Base-by-base conservation (phyloP, 148 eudicot genomes). In the Salicornia ramosissima region DNA sequence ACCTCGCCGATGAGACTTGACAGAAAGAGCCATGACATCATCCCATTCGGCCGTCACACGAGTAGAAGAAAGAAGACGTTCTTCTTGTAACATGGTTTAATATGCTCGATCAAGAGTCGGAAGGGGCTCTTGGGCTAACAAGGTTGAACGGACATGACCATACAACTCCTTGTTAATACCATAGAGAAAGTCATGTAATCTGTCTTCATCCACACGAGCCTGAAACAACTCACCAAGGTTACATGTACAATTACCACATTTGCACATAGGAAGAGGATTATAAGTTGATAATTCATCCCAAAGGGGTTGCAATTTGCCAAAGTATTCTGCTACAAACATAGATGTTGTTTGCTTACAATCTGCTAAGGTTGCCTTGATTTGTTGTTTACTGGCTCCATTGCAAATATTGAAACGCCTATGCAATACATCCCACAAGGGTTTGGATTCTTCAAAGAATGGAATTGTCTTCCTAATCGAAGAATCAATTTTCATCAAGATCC, bases 361-460 rank as follows among this genome's bases (percentile, higher is more conserved):
- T 18, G 22, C 24, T 1, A 51, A 2, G 1, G 22, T 16, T 2
- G 22, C 54, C 5, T 19, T 18, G 3, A 51, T 18, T 51, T 51
- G 54, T 19, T 51, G 54, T 5, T 0, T 18, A 19, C 10, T 22
- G 24, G 54, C 22, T 1, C 54, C 54, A 21, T 19, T 51, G 1
- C 22, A 4, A 18, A 51, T 21, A 18, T 30, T n/a, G 9, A 29
- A 58, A 1, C 64, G 10, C 40, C 40, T 33, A n/a, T 30, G 28
- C 21, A 58, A 33, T 10, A 34, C 47, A 39, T 36, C 47, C 65
- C 65, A 62, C 6, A 62, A 36, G 4, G 47, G 47, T 19, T 62
- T 62, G 5, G 15, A 46, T n/a, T 62, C 47, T 36, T 62, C 65
- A 62, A 36, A 39, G 11, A 34, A 62, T 18, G 65, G 65, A 5